Conservation (phyloP, 75 land plant genomes). For the Azolla pinnata region DNA sequence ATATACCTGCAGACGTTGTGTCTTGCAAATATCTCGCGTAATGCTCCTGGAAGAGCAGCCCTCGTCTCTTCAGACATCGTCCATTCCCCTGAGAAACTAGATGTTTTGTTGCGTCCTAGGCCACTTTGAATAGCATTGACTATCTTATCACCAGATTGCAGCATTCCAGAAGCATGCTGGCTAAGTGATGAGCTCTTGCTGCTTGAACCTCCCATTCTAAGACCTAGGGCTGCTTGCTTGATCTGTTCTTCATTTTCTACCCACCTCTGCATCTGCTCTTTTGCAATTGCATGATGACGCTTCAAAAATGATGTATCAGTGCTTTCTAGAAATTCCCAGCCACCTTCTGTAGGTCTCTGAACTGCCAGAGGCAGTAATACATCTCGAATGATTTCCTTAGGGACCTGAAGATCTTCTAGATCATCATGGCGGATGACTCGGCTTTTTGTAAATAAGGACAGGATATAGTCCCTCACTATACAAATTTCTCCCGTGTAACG, state of each 20-base stretch:
- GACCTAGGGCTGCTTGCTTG: slow-evolving; percentile 11
- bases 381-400: slow-evolving; percentile 26
- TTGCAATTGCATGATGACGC: slow-evolving; percentile 43
- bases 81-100: slow-evolving; percentile 3
- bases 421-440: slow-evolving; percentile 26
- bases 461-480: slow-evolving; percentile 56
- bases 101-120: slow-evolving; percentile 14
- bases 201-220: slow-evolving; percentile 1
- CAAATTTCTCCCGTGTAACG: slow-evolving; percentile 17
- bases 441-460: slow-evolving; percentile 49
- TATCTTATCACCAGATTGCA: slow-evolving; percentile 6
- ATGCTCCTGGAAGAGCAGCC: slow-evolving; percentile 50
- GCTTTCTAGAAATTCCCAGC: slow-evolving; percentile 66
- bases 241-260: slow-evolving; percentile 24
- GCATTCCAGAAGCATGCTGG: too few species aligned
- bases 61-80: slow-evolving; percentile 49
- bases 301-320: slow-evolving; percentile 56
- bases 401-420: slow-evolving; percentile 20
- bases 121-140: slow-evolving; percentile 7
- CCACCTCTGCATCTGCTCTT: slow-evolving; percentile 55
- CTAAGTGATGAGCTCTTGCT: neutral
- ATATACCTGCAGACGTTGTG: slow-evolving; percentile 63
- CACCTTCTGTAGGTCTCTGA: slow-evolving; percentile 39
- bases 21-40: slow-evolving; percentile 35
- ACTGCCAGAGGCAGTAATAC: slow-evolving; percentile 46